Evolutionary conservation across 2,329 filamentous ascomycete genomes (phyloP).

Genomic region (Fusarium newnesense): DNA sequence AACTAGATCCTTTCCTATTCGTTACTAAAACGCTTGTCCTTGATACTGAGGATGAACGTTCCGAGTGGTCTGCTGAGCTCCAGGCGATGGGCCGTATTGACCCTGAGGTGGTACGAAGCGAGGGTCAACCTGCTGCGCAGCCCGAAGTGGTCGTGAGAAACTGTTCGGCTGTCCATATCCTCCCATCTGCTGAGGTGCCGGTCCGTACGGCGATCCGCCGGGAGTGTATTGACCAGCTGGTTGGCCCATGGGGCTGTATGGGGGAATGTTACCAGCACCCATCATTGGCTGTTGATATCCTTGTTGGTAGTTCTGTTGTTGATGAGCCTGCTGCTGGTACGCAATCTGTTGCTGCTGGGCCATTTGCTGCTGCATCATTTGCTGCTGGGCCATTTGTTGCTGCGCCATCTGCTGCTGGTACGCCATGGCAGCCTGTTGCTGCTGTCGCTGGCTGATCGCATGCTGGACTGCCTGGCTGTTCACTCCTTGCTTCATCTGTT

Average conservation of each 20-base stretch:
- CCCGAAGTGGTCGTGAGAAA: slow-evolving; percentile 49
- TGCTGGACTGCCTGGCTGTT: slow-evolving; percentile 52
- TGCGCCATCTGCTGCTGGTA: slow-evolving; percentile 64
- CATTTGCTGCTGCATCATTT: slow-evolving; percentile 40
- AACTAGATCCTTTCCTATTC: background rate
- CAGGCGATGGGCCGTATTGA: slow-evolving; percentile 43
- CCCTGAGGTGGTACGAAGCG: slow-evolving; percentile 46
- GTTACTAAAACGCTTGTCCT: slow-evolving; percentile 49
- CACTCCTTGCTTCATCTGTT: slow-evolving; percentile 74
- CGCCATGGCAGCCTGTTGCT: slow-evolving; percentile 29
- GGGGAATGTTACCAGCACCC: slow-evolving; percentile 40
- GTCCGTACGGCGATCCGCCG: slow-evolving; percentile 36
- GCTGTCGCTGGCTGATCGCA: slow-evolving; percentile 36
- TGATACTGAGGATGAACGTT: slow-evolving; percentile 48
- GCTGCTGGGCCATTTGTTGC: slow-evolving; percentile 43
- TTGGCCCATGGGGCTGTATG: slow-evolving; percentile 42
- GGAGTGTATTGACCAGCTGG: slow-evolving; percentile 36
- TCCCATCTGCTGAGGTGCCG: slow-evolving; percentile 35
- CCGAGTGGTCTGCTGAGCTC: slow-evolving; percentile 30
- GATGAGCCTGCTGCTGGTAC: slow-evolving; percentile 60
- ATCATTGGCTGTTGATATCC: slow-evolving; percentile 40
- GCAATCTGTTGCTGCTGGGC: slow-evolving; percentile 48
- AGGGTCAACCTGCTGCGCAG: slow-evolving; percentile 44
- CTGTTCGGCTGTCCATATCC: slow-evolving; percentile 39
- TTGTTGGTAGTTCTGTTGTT: slow-evolving; percentile 43